phyloP scores from a whole-genome alignment of 805 yeast species.

The Candida sakaeoensis region DNA sequence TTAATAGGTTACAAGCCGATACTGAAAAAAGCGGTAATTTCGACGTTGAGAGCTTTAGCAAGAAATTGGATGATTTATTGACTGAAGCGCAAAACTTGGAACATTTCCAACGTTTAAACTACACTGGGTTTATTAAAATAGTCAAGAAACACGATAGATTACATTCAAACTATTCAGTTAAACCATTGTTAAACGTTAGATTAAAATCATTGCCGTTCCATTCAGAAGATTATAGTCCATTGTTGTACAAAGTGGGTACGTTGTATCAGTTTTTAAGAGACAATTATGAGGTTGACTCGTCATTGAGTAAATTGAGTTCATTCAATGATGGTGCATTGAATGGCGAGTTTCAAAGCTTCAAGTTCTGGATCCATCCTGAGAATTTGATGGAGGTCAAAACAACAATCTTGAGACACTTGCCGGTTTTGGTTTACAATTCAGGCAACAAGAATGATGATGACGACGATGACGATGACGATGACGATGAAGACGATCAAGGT shows the following conservation, averaged over 20 bases:
- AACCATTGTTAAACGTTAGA: slow-evolving; percentile 83
- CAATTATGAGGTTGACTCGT: slow-evolving; percentile 51
- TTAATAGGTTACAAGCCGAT: slow-evolving; percentile 59
- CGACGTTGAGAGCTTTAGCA: slow-evolving; percentile 61
- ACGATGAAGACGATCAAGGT: slow-evolving; percentile 47
- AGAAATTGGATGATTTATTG: slow-evolving; percentile 67
- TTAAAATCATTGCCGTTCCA: slow-evolving; percentile 86
- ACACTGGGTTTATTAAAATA: slow-evolving; percentile 90
- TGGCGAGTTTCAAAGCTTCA: slow-evolving; percentile 58
- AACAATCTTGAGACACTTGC: slow-evolving; percentile 87
- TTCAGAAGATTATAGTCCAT: slow-evolving; percentile 91
- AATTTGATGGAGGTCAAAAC: slow-evolving; percentile 92
- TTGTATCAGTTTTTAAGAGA: slow-evolving; percentile 80
- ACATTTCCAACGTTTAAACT: slow-evolving; percentile 85
- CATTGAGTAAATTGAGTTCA: slow-evolving; percentile 48
- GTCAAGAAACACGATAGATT: slow-evolving; percentile 94
- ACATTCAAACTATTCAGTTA: slow-evolving; percentile 84
- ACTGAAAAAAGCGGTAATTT: slow-evolving; percentile 43
- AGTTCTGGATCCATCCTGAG: slow-evolving; percentile 97
- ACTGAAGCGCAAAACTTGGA: slow-evolving; percentile 81
- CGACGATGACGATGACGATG: slow-evolving; percentile 44
- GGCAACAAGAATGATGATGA: slow-evolving; percentile 42
- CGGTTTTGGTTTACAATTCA: slow-evolving; percentile 70
- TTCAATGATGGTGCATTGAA: slow-evolving; percentile 35
- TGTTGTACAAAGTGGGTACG: slow-evolving; percentile 75